These are phyloP conservation scores for Melaleuca quinquenervia DNA, from an alignment of 345 rosid genomes.

Conservation along the genomic window DNA sequence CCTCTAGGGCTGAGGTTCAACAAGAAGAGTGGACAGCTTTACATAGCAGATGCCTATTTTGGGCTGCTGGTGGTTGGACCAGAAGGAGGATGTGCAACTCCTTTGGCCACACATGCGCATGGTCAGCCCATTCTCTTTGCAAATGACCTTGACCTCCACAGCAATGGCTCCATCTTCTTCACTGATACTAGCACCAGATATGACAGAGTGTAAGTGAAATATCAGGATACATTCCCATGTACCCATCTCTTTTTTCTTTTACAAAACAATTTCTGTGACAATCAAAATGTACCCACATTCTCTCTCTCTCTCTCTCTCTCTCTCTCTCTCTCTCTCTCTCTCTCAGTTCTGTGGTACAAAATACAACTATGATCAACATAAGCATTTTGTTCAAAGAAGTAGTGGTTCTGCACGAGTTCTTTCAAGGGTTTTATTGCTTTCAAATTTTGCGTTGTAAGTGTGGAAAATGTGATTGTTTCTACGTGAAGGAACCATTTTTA, in stretches of 20 bases:
- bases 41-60: conserved; percentile 89
- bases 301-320: background rate
- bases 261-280: background rate
- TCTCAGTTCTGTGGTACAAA: background rate
- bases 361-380: background rate
- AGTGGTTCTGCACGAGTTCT: background rate
- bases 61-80: conserved; percentile 82
- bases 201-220: conserved; percentile 57
- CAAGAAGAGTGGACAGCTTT: conserved; percentile 48
- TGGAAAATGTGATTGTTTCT: background rate
- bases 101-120: conserved; percentile 61
- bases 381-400: background rate
- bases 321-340: accelerated
- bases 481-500: conserved; percentile 71
- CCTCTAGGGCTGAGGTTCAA: conserved; percentile 84
- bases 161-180: conserved; percentile 86
- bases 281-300: background rate
- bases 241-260: background rate
- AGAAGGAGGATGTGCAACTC: conserved; percentile 71
- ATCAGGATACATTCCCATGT: background rate
- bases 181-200: conserved; percentile 91
- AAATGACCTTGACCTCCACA: conserved; percentile 80
- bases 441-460: background rate
- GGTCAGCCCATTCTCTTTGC: conserved; percentile 79
- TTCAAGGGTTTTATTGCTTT: background rate